Conservation (phyloP, 257 asterid genomes). For the Nicotiana obtusifolia region DNA sequence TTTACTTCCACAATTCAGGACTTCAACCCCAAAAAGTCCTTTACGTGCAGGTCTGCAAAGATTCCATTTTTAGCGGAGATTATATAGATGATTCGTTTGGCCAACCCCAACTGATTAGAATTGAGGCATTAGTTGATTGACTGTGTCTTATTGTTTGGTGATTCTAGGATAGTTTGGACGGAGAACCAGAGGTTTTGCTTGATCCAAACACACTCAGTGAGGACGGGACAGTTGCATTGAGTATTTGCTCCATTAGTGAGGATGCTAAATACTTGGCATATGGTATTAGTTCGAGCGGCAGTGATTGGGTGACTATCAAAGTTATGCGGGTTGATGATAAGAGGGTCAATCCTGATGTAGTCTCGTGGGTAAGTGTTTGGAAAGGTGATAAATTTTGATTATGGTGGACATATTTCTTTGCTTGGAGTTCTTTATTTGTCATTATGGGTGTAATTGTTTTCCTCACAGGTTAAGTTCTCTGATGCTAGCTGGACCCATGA, state of each 20-base stretch:
- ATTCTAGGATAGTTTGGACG: constrained; percentile 68
- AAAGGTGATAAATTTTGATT: neutral
- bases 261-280: constrained; percentile 86
- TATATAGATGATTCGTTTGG: neutral
- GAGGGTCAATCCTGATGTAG: constrained; percentile 48
- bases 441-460: neutral
- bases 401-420: neutral
- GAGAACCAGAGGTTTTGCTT: constrained; percentile 69
- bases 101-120: neutral
- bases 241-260: constrained; percentile 53
- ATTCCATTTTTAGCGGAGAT: neutral
- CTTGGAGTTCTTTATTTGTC: neutral
- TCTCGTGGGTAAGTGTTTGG: constrained; percentile 63
- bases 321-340: constrained; percentile 69
- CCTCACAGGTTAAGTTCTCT: constrained; percentile 80
- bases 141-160: neutral
- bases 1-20: constrained; percentile 87
- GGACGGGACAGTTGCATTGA: constrained; percentile 84
- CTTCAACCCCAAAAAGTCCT: constrained; percentile 89
- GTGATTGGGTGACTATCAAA: constrained; percentile 89
- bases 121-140: neutral
- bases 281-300: constrained; percentile 82
- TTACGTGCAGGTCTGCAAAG: constrained; percentile 63
- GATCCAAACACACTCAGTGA: constrained; percentile 84
- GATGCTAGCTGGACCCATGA: constrained; percentile 87